Evolutionary conservation across 371 early-diverging fungal species (phyloP).

Genomic region (Mucor ambiguus): DNA sequence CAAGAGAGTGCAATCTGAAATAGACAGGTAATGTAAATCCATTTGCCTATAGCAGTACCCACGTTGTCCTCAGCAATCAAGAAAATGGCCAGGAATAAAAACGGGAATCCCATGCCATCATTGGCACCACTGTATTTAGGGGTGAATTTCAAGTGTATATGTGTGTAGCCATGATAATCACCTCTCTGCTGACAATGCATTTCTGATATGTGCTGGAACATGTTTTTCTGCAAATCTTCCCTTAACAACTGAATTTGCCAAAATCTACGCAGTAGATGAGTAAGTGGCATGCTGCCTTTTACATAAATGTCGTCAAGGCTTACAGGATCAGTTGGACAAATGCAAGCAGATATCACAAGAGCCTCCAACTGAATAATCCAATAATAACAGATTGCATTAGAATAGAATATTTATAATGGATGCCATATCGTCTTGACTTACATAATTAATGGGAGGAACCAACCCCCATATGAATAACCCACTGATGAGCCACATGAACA

Average conservation of each 20-base stretch:
- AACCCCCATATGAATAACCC: slow-evolving; percentile 70
- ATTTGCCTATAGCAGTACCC: slow-evolving; percentile 73
- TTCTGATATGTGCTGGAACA: slow-evolving; percentile 86
- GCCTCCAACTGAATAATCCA: slow-evolving; percentile 60
- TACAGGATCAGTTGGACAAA: slow-evolving; percentile 97
- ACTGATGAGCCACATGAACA: slow-evolving; percentile 84
- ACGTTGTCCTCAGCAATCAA: slow-evolving; percentile 60
- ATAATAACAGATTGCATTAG: not conserved
- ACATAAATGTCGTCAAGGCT: slow-evolving; percentile 7
- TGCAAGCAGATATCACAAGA: slow-evolving; percentile 84
- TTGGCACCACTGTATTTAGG: slow-evolving; percentile 68
- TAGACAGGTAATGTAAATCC: slow-evolving; percentile 75
- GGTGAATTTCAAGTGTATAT: not conserved
- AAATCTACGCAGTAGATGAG: slow-evolving; percentile 46
- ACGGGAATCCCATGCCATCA: slow-evolving; percentile 89
- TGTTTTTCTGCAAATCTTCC: slow-evolving; percentile 96
- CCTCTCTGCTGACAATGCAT: slow-evolving; percentile 89
- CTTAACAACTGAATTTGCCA: slow-evolving; percentile 94
- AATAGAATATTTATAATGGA: not conserved
- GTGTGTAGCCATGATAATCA: slow-evolving; percentile 10
- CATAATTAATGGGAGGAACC: slow-evolving; percentile 66
- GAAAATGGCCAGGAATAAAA: slow-evolving; percentile 81
- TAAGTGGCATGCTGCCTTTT: no score
- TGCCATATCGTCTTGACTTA: slow-evolving; percentile 30
- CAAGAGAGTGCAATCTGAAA: slow-evolving; percentile 81